Conservation (phyloP, 129 eudicot genomes). For the Flaveria sonorensis region DNA sequence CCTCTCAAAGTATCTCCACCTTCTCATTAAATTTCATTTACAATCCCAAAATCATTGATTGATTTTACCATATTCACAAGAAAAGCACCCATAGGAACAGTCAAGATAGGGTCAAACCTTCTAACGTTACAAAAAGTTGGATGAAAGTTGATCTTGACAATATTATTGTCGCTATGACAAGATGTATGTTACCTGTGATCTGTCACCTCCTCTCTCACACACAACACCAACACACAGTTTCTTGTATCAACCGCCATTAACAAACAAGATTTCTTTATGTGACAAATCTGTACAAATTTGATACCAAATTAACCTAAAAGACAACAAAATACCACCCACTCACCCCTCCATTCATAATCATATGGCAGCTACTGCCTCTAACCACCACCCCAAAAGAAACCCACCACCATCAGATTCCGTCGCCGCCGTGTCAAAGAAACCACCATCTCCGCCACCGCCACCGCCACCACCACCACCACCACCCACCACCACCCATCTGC, state of each 20-base stretch:
- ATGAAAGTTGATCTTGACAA: slow-evolving; percentile 16
- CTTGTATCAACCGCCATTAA: slow-evolving; percentile 45
- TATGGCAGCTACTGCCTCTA: slow-evolving; percentile 62
- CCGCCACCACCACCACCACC: slow-evolving; percentile 35
- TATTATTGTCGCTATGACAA: slow-evolving; percentile 27
- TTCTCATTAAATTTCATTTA: too few species aligned
- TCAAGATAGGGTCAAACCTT: neutral
- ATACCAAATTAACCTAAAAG: slow-evolving; percentile 47
- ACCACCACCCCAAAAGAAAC: slow-evolving; percentile 53
- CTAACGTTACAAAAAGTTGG: neutral
- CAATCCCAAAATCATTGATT: too few species aligned
- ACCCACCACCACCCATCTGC: slow-evolving; percentile 43
- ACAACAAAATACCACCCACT: slow-evolving; percentile 32
- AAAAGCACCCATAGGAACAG: neutral
- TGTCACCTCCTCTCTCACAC: slow-evolving; percentile 22
- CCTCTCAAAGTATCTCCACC: too few species aligned
- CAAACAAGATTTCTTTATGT: slow-evolving; percentile 26
- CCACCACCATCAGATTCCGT: slow-evolving; percentile 45
- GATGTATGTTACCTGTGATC: slow-evolving; percentile 26
- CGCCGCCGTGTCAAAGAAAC: slow-evolving; percentile 82
- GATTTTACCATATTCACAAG: too few species aligned
- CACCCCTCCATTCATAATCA: neutral
- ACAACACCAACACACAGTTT: slow-evolving; percentile 28
- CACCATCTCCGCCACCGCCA: slow-evolving; percentile 66
- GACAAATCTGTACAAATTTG: slow-evolving; percentile 19